Percentiles rank a stretch among this genome's conserved stretches.
Evolutionary conservation across 768 basidiomycete genomes (phyloP).

Genomic region (Imleria badia): DNA sequence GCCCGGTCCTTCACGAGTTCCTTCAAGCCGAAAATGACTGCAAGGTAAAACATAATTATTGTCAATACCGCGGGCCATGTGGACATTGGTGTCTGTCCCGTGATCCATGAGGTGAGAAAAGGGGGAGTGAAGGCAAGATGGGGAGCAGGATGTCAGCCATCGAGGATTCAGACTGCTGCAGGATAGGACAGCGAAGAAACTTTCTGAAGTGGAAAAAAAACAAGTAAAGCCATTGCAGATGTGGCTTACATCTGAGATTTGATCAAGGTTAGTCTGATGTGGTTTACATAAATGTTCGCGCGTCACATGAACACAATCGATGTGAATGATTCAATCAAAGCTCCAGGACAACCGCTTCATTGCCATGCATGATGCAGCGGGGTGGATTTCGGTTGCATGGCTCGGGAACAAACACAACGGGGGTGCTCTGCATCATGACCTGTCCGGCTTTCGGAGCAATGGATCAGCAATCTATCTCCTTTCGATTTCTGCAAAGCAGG

Average conservation of each 20-base stretch:
- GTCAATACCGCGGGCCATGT: slow-evolving; percentile 65
- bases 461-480: not conserved
- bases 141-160: slow-evolving; percentile 5
- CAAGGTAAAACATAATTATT: slow-evolving; percentile 76
- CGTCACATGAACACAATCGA: not conserved
- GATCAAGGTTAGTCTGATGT: too few species aligned
- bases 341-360: not conserved
- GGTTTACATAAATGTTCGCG: too few species aligned
- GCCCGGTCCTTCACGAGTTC: slow-evolving; percentile 77
- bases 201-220: too few species aligned
- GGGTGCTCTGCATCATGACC: not conserved
- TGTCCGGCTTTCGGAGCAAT: not conserved
- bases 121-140: slow-evolving; percentile 38
- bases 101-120: slow-evolving; percentile 62
- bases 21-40: slow-evolving; percentile 77
- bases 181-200: not conserved
- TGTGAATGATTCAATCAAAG: not conserved
- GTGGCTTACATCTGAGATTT: too few species aligned
- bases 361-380: not conserved
- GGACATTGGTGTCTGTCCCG: slow-evolving; percentile 77
- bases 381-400: not conserved
- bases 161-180: not conserved
- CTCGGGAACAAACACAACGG: too few species aligned
- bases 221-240: too few species aligned
- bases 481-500: not conserved